Evolutionary conservation across 2,329 filamentous ascomycete genomes (phyloP), one percentile per base, ranked within the genome.

Genomic region (Uncinocarpus reesii): DNA sequence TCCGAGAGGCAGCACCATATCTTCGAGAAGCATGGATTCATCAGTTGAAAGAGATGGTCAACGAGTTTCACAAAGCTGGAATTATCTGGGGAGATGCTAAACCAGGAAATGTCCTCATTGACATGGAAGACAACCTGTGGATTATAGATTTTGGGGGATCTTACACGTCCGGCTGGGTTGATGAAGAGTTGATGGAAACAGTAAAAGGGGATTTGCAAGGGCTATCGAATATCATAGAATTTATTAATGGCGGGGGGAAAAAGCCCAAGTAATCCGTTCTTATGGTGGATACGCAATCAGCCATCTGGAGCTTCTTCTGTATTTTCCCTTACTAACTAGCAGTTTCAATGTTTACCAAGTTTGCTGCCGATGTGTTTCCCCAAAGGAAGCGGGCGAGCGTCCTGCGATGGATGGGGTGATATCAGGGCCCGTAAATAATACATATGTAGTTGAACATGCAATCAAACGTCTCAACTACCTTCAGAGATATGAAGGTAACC

Each of bases 11-110:
- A 36, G 29, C 29, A 15, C 47, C 20, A 15, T 23, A n/a, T 18
- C 31, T 49, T 51, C 31, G 42, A 49, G 24, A 44, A 11, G 23
- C 3, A 37, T 37, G 35, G 35, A 37, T 21, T 23, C 18, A 21
- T 21, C 35, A 37, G 10, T 13, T 37, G 44, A 40, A 18, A 26
- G 11, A 21, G 35, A 37, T 37, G 35, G 18, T 37, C 35, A 37
- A 37, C 18, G 38, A 41, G 24, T 16, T 52, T 47, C 34, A 47
- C 1, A 26, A 38, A 28, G 36, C 36, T 24, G 36, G 36, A 15
- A 26, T 40, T 40, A 15, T 60, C 26, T 60, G 56, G 57, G 59
- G 58, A 11, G 59, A 61, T 53, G 57, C 53, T 20, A 60, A 59
- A 49, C 52, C 58, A 15, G 56, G 53, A 11, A 61, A 62, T 50